These are phyloP conservation scores for Pythium myriotylum DNA, from an alignment of 352 stramenopile species.

Conservation along the genomic window DNA sequence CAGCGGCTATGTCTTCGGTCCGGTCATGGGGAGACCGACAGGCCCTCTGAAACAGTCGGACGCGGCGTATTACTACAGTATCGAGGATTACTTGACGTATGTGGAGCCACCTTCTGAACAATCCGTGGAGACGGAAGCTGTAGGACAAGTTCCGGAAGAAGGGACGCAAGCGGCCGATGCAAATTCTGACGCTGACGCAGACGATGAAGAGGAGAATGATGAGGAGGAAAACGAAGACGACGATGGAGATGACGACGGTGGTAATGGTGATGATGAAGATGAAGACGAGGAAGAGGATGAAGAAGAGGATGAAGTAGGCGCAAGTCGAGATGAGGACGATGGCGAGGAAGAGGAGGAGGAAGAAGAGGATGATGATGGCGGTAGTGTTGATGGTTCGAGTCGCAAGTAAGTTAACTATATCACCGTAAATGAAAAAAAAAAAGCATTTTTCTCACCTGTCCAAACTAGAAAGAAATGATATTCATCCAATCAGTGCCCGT, in stretches of 20 bases:
- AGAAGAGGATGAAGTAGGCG: constrained; percentile 17
- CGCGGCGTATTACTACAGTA: constrained; percentile 46
- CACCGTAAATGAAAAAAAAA: not conserved
- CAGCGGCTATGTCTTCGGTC: constrained; percentile 73
- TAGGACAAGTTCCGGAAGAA: not conserved
- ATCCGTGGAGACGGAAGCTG: constrained; percentile 4
- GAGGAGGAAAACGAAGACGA: constrained; percentile 25
- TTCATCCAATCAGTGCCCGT: constrained; percentile 2
- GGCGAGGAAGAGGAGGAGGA: constrained; percentile 21
- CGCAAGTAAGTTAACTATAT: constrained; percentile 8
- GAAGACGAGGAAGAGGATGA: constrained; percentile 35
- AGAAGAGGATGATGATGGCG: constrained; percentile 10
- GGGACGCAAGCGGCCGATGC: constrained; percentile 4
- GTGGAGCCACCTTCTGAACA: constrained; percentile 34
- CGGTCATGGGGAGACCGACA: constrained; percentile 40
- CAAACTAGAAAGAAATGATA: not conserved
- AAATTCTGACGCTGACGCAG: constrained; percentile 2
- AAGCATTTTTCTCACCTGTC: not conserved
- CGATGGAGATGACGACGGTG: constrained; percentile 22
- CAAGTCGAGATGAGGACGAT: constrained; percentile 20
- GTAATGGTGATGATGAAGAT: constrained; percentile 27
- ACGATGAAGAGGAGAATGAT: constrained; percentile 17
- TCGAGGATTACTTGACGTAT: constrained; percentile 70
- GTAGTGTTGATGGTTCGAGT: not conserved
- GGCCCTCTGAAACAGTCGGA: constrained; percentile 27